phyloP scores from a whole-genome alignment of 345 rosid species.

The Abelmoschus esculentus region DNA sequence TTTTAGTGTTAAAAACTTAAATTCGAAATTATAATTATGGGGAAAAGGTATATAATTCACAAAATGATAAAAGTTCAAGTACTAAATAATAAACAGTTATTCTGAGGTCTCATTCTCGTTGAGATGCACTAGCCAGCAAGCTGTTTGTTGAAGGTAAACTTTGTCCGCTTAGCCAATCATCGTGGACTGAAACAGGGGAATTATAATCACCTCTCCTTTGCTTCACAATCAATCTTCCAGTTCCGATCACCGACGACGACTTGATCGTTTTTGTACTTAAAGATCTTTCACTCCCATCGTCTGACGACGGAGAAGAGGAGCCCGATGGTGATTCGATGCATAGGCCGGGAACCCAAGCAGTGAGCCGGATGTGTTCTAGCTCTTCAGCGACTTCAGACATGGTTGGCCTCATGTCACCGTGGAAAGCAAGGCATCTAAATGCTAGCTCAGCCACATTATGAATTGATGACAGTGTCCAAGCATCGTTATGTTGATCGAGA shows the following conservation, averaged over 20 bases:
- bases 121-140: constrained; percentile 22
- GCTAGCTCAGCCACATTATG: constrained; percentile 79
- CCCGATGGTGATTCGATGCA: constrained; percentile 38
- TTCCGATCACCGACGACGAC: constrained; percentile 26
- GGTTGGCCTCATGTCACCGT: constrained; percentile 81
- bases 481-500: constrained; percentile 59
- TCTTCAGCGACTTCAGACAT: constrained; percentile 81
- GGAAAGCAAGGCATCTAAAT: constrained; percentile 86
- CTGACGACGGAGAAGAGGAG: constrained; percentile 43
- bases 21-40: neutral
- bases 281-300: constrained; percentile 37
- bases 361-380: constrained; percentile 58
- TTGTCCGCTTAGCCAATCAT: constrained; percentile 69
- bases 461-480: constrained; percentile 88
- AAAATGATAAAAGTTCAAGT: neutral
- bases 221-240: constrained; percentile 29
- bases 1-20: no score
- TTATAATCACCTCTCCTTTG: constrained; percentile 33
- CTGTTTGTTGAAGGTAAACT: constrained; percentile 82
- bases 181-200: constrained; percentile 69
- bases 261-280: constrained; percentile 22
- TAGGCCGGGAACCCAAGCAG: constrained; percentile 54
- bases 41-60: neutral
- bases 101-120: neutral
- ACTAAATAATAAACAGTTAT: neutral